Conservation (phyloP, 2,329 filamentous ascomycete genomes). For the Trichophyton verrucosum region DNA sequence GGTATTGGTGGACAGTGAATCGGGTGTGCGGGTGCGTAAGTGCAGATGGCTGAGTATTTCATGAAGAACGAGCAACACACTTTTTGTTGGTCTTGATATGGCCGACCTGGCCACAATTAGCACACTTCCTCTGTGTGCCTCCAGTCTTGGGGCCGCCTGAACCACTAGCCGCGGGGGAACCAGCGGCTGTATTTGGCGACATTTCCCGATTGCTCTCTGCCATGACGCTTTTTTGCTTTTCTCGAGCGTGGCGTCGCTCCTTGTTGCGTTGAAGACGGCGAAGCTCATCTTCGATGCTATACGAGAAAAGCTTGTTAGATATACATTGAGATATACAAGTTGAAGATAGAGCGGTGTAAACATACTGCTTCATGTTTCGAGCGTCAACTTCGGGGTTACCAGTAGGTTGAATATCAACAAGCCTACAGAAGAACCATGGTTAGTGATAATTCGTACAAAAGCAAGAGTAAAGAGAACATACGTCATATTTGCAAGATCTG, state of each 20-base stretch:
- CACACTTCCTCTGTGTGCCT: conserved; percentile 69
- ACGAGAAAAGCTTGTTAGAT: background rate
- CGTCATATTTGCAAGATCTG: conserved; percentile 61
- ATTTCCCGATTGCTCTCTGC: conserved; percentile 25
- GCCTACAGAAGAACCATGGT: conserved; percentile 27
- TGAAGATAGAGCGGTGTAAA: background rate
- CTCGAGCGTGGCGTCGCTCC: conserved; percentile 75
- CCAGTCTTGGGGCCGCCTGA: conserved; percentile 17
- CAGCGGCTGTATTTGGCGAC: conserved; percentile 36
- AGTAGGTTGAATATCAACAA: conserved; percentile 50
- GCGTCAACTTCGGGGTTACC: conserved; percentile 55
- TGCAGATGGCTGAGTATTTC: background rate
- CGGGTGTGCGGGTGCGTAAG: too few species aligned
- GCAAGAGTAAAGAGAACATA: conserved; percentile 34
- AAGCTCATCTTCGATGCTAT: conserved; percentile 59
- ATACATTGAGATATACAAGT: background rate
- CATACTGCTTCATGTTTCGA: conserved; percentile 47
- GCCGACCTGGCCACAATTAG: conserved; percentile 90
- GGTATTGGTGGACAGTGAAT: background rate
- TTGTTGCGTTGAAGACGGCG: conserved; percentile 81
- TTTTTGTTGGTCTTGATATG: conserved; percentile 99
- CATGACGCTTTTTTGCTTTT: conserved; percentile 64
- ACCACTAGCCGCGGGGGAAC: conserved; percentile 45
- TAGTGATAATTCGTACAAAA: conserved; percentile 12
- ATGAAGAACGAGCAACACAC: conserved; percentile 36